Percentiles rank a stretch among this genome's conserved stretches.
These are phyloP conservation scores for Fusarium cyanostomum DNA, from an alignment of 2,329 filamentous ascomycete species.

Conservation along the genomic window DNA sequence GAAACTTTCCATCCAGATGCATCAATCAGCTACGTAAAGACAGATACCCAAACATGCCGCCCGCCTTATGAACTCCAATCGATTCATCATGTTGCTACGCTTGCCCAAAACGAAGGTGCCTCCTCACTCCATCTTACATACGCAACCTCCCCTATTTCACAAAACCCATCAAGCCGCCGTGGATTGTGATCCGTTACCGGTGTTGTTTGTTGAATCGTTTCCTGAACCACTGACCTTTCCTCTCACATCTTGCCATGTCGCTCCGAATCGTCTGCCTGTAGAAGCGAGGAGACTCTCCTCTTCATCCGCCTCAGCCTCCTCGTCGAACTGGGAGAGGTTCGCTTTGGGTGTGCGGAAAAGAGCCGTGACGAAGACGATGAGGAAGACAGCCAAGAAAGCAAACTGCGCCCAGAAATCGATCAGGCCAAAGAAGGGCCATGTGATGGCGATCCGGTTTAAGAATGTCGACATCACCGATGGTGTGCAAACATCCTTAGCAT, in stretches of 20 bases:
- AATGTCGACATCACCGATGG: slow-evolving; percentile 92
- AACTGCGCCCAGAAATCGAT: slow-evolving; percentile 98
- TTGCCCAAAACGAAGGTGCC: slow-evolving; percentile 8
- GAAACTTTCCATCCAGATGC: slow-evolving; percentile 1
- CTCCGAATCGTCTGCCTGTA: slow-evolving; percentile 82
- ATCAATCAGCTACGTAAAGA: slow-evolving; percentile 7
- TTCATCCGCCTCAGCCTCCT: slow-evolving; percentile 90
- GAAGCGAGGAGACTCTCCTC: slow-evolving; percentile 91
- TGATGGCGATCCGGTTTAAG: slow-evolving; percentile 89
- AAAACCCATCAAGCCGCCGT: slow-evolving; percentile 17
- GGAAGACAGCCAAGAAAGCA: slow-evolving; percentile 83
- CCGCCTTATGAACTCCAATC: slow-evolving; percentile 14
- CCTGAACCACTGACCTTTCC: slow-evolving; percentile 53
- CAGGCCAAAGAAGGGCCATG: slow-evolving; percentile 93
- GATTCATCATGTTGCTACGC: slow-evolving; percentile 11
- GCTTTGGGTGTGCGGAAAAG: slow-evolving; percentile 83
- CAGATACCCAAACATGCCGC: slow-evolving; percentile 29
- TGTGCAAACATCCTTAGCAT: slow-evolving; percentile 85
- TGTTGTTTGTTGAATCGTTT: slow-evolving; percentile 13
- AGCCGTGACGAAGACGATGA: slow-evolving; percentile 81
- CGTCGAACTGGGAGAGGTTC: slow-evolving; percentile 80
- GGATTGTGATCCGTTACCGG: slow-evolving; percentile 34
- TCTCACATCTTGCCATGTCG: slow-evolving; percentile 89
- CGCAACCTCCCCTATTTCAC: background rate
- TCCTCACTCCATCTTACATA: slow-evolving; percentile 2